Base-by-base conservation (phyloP, 306 rosid species). In the Cucurbita pepo region DNA sequence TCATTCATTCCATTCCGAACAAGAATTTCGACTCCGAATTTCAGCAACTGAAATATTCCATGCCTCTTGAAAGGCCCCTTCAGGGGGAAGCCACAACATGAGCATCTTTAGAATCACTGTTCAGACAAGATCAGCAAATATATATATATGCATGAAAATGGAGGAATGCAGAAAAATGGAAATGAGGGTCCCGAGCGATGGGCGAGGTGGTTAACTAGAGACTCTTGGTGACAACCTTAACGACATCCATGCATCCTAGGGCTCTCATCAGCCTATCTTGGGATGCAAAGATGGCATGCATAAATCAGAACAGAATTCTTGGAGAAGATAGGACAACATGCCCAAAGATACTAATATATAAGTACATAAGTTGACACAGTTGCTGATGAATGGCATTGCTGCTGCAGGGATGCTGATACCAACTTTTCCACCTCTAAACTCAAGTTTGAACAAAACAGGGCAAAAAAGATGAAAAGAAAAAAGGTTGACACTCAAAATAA, bases 361-460 rank as follows among this genome's bases (percentile, higher is more conserved):
- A 41, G 78, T 63, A 81, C 76, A 79, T 74, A 69, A 72, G 75
- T 71, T 65, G 77, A 79, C 77, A 82, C 72, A 78, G 75, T 71
- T 57, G 82, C 85, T 79, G 81, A 66, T 74, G 54, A 69, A 69
- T 15, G 76, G 58, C 55, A 83, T 79, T 75, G 76, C 83, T 88
- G 77, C 70, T 88, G 77, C 70, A 83, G 81, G 71, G 78, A 80
- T 71, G 75, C 85, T 82, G 80, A 84, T 76, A 86, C 95, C 86
- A 85, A 79, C 76, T 79, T 84, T 82, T 64, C 52, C 53, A 86
- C 88, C 85, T 83, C 84, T 56, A 70, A 65, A 88, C 86, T 87
- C 83, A 84, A 54, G 83, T 80, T 90, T 73, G 65, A 82, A 79
- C 79, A 77, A 83, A 86, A 85, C 81, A 85, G 74, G 72, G 79